Percentiles rank a stretch among this genome's conserved stretches.
phyloP scores from a whole-genome alignment of 2,329 filamentous ascomycete species.

The Pezizomycotina sp. region DNA sequence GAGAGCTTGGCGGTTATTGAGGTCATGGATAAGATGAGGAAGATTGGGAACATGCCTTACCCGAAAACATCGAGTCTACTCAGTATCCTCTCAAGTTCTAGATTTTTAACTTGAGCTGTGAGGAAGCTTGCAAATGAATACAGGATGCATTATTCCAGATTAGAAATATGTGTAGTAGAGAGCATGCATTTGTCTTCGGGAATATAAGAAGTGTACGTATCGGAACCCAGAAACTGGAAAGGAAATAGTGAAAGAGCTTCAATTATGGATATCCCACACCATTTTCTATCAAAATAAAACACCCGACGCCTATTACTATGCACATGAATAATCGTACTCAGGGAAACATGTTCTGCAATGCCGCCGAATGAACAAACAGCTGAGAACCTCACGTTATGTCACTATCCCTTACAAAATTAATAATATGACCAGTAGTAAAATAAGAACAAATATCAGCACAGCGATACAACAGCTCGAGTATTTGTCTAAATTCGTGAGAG shows the following conservation, averaged over 20 bases:
- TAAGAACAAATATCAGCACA: conserved; percentile 71
- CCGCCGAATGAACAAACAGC: too few species aligned
- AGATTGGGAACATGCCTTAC: conserved; percentile 45
- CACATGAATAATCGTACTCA: too few species aligned
- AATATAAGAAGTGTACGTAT: too few species aligned
- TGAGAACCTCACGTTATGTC: too few species aligned
- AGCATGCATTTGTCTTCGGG: too few species aligned
- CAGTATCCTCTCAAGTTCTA: conserved; percentile 31
- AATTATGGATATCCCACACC: too few species aligned
- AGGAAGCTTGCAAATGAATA: conserved; percentile 70
- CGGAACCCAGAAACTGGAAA: too few species aligned
- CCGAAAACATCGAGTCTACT: conserved; percentile 45
- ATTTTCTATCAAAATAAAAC: too few species aligned
- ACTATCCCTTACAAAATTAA: conserved; percentile 39
- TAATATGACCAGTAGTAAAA: conserved; percentile 69
- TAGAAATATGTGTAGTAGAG: neutral
- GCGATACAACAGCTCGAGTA: conserved; percentile 57
- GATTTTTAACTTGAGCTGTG: conserved; percentile 61
- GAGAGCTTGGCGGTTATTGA: conserved; percentile 82
- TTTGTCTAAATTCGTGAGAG: conserved; percentile 5
- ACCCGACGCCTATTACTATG: too few species aligned
- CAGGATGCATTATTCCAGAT: conserved; percentile 74
- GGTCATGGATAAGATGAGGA: conserved; percentile 52
- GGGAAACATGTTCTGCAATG: too few species aligned
- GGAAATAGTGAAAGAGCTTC: too few species aligned